Conservation (phyloP, 345 rosid species). For the Corchorus capsularis region DNA sequence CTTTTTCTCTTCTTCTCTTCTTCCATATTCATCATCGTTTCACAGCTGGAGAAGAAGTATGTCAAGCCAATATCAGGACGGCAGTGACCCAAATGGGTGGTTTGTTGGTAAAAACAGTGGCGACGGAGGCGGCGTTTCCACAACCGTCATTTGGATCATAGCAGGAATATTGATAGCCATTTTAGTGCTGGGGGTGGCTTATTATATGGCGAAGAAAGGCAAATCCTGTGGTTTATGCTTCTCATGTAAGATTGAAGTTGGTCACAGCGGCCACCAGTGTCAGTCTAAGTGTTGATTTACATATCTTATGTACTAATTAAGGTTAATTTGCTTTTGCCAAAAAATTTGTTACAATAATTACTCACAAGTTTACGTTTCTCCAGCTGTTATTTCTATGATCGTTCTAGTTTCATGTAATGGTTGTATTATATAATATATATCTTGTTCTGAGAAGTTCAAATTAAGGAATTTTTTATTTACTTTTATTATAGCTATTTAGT, state of each 20-base stretch:
- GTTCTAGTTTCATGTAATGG: no score
- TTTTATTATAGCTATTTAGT: no score
- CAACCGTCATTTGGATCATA: conserved; percentile 6
- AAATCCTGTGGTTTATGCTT: conserved; percentile 10
- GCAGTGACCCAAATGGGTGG: conserved; percentile 5
- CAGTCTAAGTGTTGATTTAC: conserved; percentile 12
- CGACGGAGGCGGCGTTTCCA: neutral
- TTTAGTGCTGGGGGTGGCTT: neutral
- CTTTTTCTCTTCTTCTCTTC: neutral
- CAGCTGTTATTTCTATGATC: no score
- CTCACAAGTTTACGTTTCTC: no score
- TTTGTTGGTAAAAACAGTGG: neutral
- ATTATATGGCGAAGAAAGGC: conserved; percentile 6
- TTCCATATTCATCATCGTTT: neutral
- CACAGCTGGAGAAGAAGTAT: neutral
- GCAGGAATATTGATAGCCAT: conserved; percentile 9
- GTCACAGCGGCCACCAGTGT: neutral
- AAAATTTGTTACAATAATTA: no score
- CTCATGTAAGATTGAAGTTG: conserved; percentile 3
- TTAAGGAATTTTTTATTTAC: no score
- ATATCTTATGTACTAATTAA: no score
- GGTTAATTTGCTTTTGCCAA: no score
- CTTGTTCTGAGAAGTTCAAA: no score
- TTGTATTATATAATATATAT: no score
- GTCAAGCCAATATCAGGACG: conserved; percentile 2